A percentile compares a stretch with the other conserved stretches of the same genome.
phyloP scores from a whole-genome alignment of 1,139 yeast genomes.

The Saccharomyces hybrid region DNA sequence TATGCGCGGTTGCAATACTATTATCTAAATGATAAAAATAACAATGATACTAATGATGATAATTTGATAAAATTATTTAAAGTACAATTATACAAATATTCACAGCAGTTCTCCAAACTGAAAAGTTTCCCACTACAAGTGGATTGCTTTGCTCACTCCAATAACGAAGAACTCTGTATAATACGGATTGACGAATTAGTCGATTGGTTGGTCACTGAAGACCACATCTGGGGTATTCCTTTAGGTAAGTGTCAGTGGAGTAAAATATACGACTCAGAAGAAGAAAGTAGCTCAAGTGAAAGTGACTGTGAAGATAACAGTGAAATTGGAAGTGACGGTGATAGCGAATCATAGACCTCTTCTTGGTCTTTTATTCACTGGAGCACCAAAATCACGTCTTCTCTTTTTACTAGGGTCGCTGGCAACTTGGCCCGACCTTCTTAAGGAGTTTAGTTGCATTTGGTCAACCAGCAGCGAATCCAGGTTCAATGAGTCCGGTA shows the following conservation, averaged over 20 bases:
- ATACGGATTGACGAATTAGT: conserved; percentile 29
- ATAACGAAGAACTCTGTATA: conserved; percentile 12
- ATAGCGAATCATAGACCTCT: conserved; percentile 24
- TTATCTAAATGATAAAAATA: conserved; percentile 13
- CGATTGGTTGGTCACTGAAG: conserved; percentile 22
- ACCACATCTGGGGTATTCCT: conserved; percentile 31
- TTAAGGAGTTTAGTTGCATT: conserved; percentile 22
- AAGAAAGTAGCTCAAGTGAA: conserved; percentile 9
- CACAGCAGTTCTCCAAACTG: conserved; percentile 27
- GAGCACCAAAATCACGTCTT: conserved; percentile 24
- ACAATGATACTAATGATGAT: conserved; percentile 8
- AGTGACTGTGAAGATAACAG: not conserved
- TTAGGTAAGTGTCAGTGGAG: conserved; percentile 29
- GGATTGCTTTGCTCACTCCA: conserved; percentile 27
- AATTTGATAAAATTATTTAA: conserved; percentile 12
- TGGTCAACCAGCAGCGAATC: conserved; percentile 70
- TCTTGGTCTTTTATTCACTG: conserved; percentile 29
- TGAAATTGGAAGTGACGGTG: not conserved
- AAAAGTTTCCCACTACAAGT: conserved; percentile 19
- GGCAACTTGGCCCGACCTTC: conserved; percentile 23
- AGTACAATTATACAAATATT: conserved; percentile 7
- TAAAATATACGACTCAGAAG: conserved; percentile 13
- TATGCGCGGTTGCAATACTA: conserved; percentile 29
- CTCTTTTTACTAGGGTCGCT: conserved; percentile 26
- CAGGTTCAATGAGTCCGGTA: conserved; percentile 83